Conservation (phyloP, 2,329 filamentous ascomycete genomes). For the Monosporascus sp. region DNA sequence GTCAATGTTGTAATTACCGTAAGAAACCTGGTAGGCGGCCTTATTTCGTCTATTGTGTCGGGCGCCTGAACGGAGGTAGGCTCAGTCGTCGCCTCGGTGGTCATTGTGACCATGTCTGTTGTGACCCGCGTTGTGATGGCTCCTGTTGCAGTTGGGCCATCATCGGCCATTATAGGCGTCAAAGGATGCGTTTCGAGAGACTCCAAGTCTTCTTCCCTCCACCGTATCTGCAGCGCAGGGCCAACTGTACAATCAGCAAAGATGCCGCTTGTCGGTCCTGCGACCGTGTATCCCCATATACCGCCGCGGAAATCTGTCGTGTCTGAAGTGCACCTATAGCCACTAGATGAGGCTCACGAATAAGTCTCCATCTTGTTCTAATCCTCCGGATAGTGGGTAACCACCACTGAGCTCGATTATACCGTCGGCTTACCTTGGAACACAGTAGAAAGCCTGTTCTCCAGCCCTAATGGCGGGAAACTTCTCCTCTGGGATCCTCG, state of each 20-base stretch:
- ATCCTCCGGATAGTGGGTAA: no score
- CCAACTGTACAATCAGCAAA: conserved; percentile 25
- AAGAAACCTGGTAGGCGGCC: background rate
- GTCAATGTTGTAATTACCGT: background rate
- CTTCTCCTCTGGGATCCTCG: conserved; percentile 20
- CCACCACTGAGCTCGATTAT: conserved; percentile 1
- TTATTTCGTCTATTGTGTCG: background rate
- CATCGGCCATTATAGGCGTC: conserved; percentile 24
- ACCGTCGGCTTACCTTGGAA: conserved; percentile 22
- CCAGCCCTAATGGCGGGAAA: conserved; percentile 24
- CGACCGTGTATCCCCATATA: conserved; percentile 29
- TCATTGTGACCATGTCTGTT: background rate
- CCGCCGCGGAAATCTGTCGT: conserved; percentile 34
- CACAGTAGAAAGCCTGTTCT: conserved; percentile 28
- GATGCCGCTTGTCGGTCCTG: conserved; percentile 10
- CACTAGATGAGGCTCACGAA: conserved; percentile 14
- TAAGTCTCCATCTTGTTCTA: no score
- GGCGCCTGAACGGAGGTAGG: background rate
- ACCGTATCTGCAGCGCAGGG: conserved; percentile 35
- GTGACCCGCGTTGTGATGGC: background rate
- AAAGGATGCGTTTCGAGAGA: conserved; percentile 32
- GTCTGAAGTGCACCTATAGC: conserved; percentile 35
- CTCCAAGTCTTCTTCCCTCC: conserved; percentile 28
- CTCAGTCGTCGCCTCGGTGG: background rate
- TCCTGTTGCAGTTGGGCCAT: background rate